Evolutionary conservation across 2,329 filamentous ascomycete species (phyloP), one percentile per base, ranked within the genome.

Genomic region (Talaromyces rugulosus): DNA sequence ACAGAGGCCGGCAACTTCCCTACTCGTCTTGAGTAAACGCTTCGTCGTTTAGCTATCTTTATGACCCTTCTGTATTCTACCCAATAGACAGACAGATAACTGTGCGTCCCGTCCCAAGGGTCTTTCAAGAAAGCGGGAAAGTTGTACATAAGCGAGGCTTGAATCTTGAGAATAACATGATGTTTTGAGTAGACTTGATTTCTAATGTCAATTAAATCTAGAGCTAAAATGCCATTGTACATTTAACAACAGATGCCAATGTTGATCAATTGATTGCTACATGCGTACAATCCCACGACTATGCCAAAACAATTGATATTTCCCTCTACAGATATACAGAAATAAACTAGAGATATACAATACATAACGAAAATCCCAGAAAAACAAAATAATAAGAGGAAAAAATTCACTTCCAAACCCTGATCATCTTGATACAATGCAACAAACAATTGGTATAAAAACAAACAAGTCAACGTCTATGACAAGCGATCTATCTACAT

Each of bases 1-100:
- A 44, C 71, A 81, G 83, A 85, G 70, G 80, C 79, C 63, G 83
- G 83, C 65, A 86, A 81, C 68, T 86, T 86, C 75, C 83, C 83
- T 33, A 76, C 73, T 65, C 74, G 74, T 62, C 71, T 83, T 72
- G 80, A 82, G 66, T 73, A 76, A 50, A 50, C 55, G 42, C 9
- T 56, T 53, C 55, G 18, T 18, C 59, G 34, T 56, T 56, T 67
- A 70, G 67, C 66, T 69, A 67, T 67, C 67, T 68, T 68, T 69
- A 67, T 68, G 67, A 60, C 73, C 71, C 72, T 71, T 71, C 69
- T 77, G 73, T 75, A 76, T 68, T 75, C 69, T 77, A 76, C 70
- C 68, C 68, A 69, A 70, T 72, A 66, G 67, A 68, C 27, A 34
- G 51, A 57, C 34, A 44, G 52, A 34, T 42, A 36, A 65, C 70